A percentile compares a stretch with the other conserved stretches of the same genome.
Conservation (phyloP, 163 green algal species). For the Scenedesmus sp. region DNA sequence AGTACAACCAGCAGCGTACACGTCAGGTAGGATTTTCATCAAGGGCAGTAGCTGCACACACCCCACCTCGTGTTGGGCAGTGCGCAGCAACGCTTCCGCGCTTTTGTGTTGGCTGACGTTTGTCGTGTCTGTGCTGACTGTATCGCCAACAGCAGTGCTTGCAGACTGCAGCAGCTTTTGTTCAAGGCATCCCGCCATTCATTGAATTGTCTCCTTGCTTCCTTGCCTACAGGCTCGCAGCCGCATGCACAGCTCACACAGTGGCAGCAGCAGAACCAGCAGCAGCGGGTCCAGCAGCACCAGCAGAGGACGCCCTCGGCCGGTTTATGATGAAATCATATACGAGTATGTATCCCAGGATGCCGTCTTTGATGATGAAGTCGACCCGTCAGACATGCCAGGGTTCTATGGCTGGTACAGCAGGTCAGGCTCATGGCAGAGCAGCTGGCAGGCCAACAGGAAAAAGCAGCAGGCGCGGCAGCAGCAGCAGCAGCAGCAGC, state of each 20-base stretch:
- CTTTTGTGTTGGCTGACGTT: no score
- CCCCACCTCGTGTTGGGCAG: not conserved
- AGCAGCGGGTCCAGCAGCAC: not conserved
- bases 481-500: conserved; percentile 9
- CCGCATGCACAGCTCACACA: not conserved
- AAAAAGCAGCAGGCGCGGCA: conserved; percentile 13
- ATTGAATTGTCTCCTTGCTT: not conserved
- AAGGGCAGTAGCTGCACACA: not conserved
- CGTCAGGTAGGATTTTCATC: not conserved
- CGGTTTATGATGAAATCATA: not conserved
- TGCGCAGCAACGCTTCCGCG: not conserved
- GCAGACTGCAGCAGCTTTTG: not conserved
- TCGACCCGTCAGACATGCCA: not conserved
- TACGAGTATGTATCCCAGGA: conserved; percentile 35
- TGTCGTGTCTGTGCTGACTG: not conserved
- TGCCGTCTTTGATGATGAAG: not conserved
- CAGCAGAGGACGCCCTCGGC: not conserved
- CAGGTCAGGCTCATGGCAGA: conserved; percentile 42
- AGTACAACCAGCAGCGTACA: conserved; percentile 32
- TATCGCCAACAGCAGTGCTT: not conserved
- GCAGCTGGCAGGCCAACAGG: conserved; percentile 40
- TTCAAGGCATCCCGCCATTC: not conserved
- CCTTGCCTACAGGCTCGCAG: not conserved
- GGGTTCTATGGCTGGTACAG: conserved; percentile 29
- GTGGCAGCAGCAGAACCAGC: conserved; percentile 14